Percentiles rank a stretch among this genome's conserved stretches.
phyloP scores from a whole-genome alignment of 2,329 filamentous ascomycete genomes.

The Aureobasidium sp. region DNA sequence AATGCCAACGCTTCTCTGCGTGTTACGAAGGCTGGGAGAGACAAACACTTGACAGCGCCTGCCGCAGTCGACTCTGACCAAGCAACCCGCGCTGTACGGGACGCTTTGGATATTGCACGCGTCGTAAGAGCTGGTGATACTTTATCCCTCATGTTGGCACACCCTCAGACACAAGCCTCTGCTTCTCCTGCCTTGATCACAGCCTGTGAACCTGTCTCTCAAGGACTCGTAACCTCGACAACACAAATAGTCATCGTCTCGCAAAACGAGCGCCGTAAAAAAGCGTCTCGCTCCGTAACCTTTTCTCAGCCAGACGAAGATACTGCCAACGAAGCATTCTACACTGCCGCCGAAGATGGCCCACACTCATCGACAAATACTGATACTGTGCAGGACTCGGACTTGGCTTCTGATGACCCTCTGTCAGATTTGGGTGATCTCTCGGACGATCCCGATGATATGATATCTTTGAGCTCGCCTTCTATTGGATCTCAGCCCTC shows the following conservation, averaged over 20 bases:
- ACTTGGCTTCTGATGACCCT: slow-evolving; percentile 28
- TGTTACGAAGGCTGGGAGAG: slow-evolving; percentile 18
- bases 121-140: slow-evolving; percentile 80
- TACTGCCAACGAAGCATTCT: slow-evolving; percentile 84
- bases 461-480: slow-evolving; percentile 81
- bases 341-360: slow-evolving; percentile 75
- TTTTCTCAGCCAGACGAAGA: slow-evolving; percentile 58
- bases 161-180: slow-evolving; percentile 78
- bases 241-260: slow-evolving; percentile 79
- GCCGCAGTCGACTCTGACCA: background rate
- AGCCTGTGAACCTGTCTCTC: slow-evolving; percentile 89
- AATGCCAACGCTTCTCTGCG: slow-evolving; percentile 63
- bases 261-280: slow-evolving; percentile 27
- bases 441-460: slow-evolving; percentile 88
- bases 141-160: slow-evolving; percentile 66
- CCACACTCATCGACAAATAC: slow-evolving; percentile 10
- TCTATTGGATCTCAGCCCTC: slow-evolving; percentile 67
- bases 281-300: slow-evolving; percentile 37
- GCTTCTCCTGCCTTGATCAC: slow-evolving; percentile 79
- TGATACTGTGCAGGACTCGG: slow-evolving; percentile 19
- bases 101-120: slow-evolving; percentile 42
- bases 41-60: background rate
- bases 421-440: slow-evolving; percentile 55
- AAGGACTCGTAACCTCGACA: slow-evolving; percentile 66
- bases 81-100: background rate